Evolutionary conservation across 805 yeast genomes (phyloP), one percentile per base, ranked within the genome.

Genomic region (Lachancea waltii): DNA sequence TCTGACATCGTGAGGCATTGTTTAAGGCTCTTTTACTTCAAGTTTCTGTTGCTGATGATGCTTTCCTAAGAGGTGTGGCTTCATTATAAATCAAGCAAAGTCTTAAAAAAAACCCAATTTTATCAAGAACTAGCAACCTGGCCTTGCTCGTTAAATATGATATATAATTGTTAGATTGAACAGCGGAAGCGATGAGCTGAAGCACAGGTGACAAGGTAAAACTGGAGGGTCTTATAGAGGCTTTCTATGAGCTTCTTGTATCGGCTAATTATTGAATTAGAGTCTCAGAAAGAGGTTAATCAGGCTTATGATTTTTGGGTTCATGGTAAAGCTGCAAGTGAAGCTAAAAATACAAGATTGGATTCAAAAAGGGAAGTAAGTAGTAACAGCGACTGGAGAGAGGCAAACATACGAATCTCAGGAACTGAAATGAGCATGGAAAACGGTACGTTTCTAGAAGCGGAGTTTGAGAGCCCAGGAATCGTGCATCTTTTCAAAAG

Each of bases 391-490:
- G 42, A 38, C 30, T 38, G 42, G 42, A 26, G 42, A 14, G 5
- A 5, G 5, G 42, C 34, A 7, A 15, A 33, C 10, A 19, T 38
- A 8, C 19, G 14, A 6, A 7, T 38, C 3, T 19, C 18, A 7
- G n/a, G 22, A 9, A 5, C 29, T 16, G 24, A 20, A 2, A 33
- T 33, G 42, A 27, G 15, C 18, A 26, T 9, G 5, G 18, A 27
- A 2, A 29, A 32, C 4, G 21, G 14, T 2, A 30, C 24, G 5
- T 9, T 32, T 2, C 23, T 58, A n/a, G 47, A 49, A 17, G 90
- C 90, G 4, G 69, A 69, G 41, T 71, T 75, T 49, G 51, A 83
- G 36, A 95, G 95, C 1, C 65, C 76, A 38, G 95, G 95, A 0
- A 77, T 81, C 5, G 75, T 86, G 6, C 67, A 84, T 31, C 63